A percentile compares a stretch with the other conserved stretches of the same genome.
phyloP scores from a whole-genome alignment of 192 early-diverging fungal genomes.

The Rhizophagus clarus region DNA sequence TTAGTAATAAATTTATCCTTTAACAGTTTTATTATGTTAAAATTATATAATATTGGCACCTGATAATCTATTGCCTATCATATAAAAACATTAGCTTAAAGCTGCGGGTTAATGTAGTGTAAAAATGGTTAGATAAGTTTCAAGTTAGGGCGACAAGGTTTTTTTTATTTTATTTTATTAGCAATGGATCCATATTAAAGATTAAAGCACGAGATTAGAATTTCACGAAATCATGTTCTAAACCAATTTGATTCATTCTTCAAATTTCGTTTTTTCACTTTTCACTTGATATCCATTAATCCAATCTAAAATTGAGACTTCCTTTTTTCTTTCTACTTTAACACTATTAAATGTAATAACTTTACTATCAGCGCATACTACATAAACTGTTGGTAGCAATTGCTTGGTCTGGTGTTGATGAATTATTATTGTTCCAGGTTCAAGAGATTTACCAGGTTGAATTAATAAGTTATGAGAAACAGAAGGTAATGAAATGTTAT shows the following conservation, averaged over 20 bases:
- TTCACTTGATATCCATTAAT: conserved; percentile 68
- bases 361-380: neutral
- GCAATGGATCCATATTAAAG: too few species aligned
- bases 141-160: too few species aligned
- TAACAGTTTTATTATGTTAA: too few species aligned
- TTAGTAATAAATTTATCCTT: too few species aligned
- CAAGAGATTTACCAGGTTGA: neutral
- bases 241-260: neutral
- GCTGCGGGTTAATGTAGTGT: too few species aligned
- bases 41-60: too few species aligned
- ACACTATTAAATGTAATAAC: conserved; percentile 37
- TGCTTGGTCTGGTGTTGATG: conserved; percentile 16
- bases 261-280: conserved; percentile 37
- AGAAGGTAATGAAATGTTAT: conserved; percentile 36
- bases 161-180: too few species aligned
- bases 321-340: conserved; percentile 65
- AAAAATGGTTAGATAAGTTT: too few species aligned
- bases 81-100: too few species aligned
- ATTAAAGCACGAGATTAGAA: too few species aligned
- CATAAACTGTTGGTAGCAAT: conserved; percentile 28
- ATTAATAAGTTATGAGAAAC: conserved; percentile 17
- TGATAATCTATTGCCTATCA: too few species aligned
- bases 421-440: conserved; percentile 37
- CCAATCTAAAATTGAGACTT: conserved; percentile 61
- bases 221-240: neutral